Evolutionary conservation across 441 rosid species (phyloP).

Genomic region (Adansonia rubrostipa): DNA sequence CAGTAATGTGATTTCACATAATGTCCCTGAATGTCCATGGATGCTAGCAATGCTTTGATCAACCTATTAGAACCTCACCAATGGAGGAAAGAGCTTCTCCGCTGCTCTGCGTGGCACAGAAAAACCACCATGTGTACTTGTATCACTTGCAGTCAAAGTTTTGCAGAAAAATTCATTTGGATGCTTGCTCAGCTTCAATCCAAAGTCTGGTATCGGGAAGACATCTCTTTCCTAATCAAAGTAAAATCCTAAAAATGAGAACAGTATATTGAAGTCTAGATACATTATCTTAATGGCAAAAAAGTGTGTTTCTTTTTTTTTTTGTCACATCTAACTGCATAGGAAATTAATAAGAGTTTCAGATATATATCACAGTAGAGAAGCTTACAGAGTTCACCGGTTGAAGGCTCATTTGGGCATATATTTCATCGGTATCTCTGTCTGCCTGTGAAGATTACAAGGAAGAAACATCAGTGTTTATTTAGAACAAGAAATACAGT

Average conservation of each 20-base stretch:
- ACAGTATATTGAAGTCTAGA: neutral
- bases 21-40: neutral
- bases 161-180: slow-evolving; percentile 97
- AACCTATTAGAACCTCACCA: slow-evolving; percentile 53
- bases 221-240: slow-evolving; percentile 79
- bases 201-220: slow-evolving; percentile 88
- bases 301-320: neutral
- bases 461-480: neutral
- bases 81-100: slow-evolving; percentile 91
- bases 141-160: slow-evolving; percentile 91
- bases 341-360: neutral
- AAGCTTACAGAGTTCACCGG: slow-evolving; percentile 83
- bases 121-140: slow-evolving; percentile 98
- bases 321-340: neutral
- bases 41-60: neutral
- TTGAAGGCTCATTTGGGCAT: slow-evolving; percentile 97
- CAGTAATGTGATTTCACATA: neutral
- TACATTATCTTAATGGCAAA: neutral
- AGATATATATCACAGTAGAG: slow-evolving; percentile 12
- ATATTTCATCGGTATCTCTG: slow-evolving; percentile 90
- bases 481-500: neutral
- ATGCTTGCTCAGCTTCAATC: slow-evolving; percentile 80
- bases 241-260: slow-evolving; percentile 12
- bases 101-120: slow-evolving; percentile 98
- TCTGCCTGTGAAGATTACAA: slow-evolving; percentile 61